Conservation (phyloP, 495 filamentous ascomycete species). For the Penicillium manginii region DNA sequence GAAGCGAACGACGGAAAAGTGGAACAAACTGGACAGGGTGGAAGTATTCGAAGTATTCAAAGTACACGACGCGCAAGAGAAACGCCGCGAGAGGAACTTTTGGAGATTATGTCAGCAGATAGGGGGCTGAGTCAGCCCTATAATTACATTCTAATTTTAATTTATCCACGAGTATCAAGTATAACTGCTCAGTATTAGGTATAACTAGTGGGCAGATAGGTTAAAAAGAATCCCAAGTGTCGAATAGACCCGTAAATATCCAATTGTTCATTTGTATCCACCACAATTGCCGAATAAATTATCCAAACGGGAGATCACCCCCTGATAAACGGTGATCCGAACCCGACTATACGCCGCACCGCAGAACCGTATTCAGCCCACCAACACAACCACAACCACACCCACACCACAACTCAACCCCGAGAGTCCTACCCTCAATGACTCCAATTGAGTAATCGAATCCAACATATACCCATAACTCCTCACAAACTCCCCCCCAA, state of each 20-base stretch:
- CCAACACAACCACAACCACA: not conserved
- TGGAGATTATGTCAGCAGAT: conserved; percentile 3
- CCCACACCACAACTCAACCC: not conserved
- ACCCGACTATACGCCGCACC: too few relatives aligned
- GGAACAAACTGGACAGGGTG: conserved; percentile 1
- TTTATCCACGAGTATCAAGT: too few relatives aligned
- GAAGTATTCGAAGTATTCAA: conserved; percentile 4
- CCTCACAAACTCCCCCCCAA: not conserved
- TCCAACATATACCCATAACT: not conserved
- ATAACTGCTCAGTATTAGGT: too few relatives aligned
- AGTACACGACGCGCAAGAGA: conserved; percentile 15
- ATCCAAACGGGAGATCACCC: too few relatives aligned
- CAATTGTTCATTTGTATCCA: too few relatives aligned
- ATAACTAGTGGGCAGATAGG: too few relatives aligned
- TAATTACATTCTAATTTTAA: not conserved
- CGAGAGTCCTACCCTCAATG: not conserved
- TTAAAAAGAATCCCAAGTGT: too few relatives aligned
- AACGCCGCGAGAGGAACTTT: conserved; percentile 3
- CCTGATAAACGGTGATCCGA: too few relatives aligned
- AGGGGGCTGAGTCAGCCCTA: conserved; percentile 1
- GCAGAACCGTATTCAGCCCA: not conserved
- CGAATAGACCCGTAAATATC: too few relatives aligned
- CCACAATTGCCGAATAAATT: too few relatives aligned
- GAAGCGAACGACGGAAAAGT: conserved; percentile 6
- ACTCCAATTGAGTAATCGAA: not conserved